Base-by-base conservation (phyloP, 176 grass and related monocot species). In the Oryza australiensis region DNA sequence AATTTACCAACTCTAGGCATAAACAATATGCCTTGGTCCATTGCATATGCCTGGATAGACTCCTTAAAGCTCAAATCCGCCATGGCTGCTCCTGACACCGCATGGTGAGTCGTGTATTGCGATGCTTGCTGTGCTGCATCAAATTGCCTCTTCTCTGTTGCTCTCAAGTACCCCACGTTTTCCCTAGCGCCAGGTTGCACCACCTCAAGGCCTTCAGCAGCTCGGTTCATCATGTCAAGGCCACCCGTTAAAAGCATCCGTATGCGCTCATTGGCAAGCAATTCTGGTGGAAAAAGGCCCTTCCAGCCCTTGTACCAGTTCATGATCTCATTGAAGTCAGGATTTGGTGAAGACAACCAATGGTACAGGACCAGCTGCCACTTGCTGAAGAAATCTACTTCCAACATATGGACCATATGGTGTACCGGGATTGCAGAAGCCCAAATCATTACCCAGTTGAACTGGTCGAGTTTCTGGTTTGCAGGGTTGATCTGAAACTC, bases 291-390 rank as follows among this genome's bases (percentile, higher is more conserved):
- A 8, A 97, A 97, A 74, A 87, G 78, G 0, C 81, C 88, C 82
- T 94, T 97, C 94, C 94, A 97, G 35, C 87, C 89, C 72, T 87
- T 88, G 35, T 97, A 97, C 92, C 94, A 94, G 72, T 92, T 91
- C 80, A 86, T 86, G 38, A 97, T 87, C 68, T 97, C 94, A 70
- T 92, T 92, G 60, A 88, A 94, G 76, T 97, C 89, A 70, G 94
- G 94, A 88, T 85, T 94, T 38, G 82, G 79, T 15, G 83, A 94
- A 49, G 87, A 90, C 69, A 97, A 69, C 92, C 94, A 97, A 62
- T 94, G 92, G 63, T 90, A 97, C 0, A 94, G 72, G 22, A 97
- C 89, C 80, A 85, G 94, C 70, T 94, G 89, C 94, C 94, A 97
- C 82, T 97, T 97, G 55, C 82, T 90, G 64, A 97, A 97, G 69